A percentile compares a stretch with the other conserved stretches of the same genome.
Conservation (phyloP, 257 asterid genomes). For the Gentiana dahurica region DNA sequence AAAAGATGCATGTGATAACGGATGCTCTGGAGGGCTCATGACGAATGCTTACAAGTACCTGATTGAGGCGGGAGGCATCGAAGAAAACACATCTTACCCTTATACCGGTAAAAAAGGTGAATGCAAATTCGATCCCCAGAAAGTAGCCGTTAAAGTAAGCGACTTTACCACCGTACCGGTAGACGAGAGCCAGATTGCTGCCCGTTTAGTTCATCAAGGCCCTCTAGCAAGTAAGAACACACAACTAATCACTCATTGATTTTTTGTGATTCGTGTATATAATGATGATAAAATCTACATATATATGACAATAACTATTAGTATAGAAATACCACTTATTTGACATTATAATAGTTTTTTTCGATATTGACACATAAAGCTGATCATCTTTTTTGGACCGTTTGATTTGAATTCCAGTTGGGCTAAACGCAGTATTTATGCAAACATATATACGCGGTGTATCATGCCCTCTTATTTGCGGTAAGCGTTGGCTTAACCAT, state of each 20-base stretch:
- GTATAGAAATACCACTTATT: too few relatives aligned
- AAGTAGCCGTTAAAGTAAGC: conserved; percentile 37
- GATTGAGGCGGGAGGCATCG: conserved; percentile 68
- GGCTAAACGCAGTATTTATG: conserved; percentile 76
- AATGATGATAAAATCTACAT: too few relatives aligned
- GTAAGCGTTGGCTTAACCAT: conserved; percentile 47
- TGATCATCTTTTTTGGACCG: too few relatives aligned
- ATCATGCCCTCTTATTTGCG: conserved; percentile 70
- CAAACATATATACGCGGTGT: conserved; percentile 85
- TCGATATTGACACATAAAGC: neutral
- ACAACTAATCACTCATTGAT: neutral
- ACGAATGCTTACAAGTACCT: conserved; percentile 76
- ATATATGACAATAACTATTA: too few relatives aligned
- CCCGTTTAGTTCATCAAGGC: conserved; percentile 53
- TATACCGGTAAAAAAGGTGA: conserved; percentile 53
- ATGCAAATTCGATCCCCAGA: conserved; percentile 47
- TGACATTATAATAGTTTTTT: neutral
- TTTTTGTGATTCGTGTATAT: neutral
- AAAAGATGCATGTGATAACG: conserved; percentile 50
- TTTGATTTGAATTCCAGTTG: conserved; percentile 30
- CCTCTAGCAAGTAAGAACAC: conserved; percentile 57
- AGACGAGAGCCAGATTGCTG: conserved; percentile 61
- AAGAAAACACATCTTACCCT: conserved; percentile 53
- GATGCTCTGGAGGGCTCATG: conserved; percentile 83
- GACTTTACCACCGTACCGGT: conserved; percentile 49